These are phyloP conservation scores for Dactylis glomerata DNA, from an alignment of 176 grass and related monocot species.

Conservation along the genomic window DNA sequence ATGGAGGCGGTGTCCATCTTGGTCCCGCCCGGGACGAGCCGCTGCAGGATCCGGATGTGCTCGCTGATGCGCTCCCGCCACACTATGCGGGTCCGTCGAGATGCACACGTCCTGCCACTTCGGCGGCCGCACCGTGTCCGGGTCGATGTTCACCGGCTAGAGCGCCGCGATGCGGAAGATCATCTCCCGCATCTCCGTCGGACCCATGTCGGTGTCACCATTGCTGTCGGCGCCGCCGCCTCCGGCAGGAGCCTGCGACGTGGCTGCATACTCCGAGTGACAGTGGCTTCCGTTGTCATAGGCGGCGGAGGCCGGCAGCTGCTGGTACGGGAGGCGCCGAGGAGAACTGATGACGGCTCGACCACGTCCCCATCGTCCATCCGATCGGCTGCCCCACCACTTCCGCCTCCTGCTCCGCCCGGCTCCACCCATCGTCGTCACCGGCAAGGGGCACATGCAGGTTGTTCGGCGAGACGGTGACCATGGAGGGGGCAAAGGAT, in stretches of 20 bases:
- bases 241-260: neutral
- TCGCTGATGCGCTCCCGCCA: slow-evolving; percentile 97
- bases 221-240: neutral
- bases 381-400: too few relatives aligned
- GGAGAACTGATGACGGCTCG: too few relatives aligned
- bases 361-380: too few relatives aligned
- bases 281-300: slow-evolving; percentile 13
- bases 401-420: too few relatives aligned
- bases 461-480: too few relatives aligned
- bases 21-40: slow-evolving; percentile 82
- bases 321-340: neutral
- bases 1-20: slow-evolving; percentile 99
- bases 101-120: slow-evolving; percentile 89
- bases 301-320: neutral
- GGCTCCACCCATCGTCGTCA: too few relatives aligned
- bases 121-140: slow-evolving; percentile 68
- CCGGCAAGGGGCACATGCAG: too few relatives aligned
- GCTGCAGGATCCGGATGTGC: slow-evolving; percentile 90
- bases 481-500: too few relatives aligned
- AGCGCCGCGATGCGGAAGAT: slow-evolving; percentile 90
- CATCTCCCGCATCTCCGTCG: slow-evolving; percentile 77
- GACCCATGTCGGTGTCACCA: neutral
- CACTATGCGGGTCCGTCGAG: slow-evolving; percentile 95
- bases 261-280: slow-evolving; percentile 11
- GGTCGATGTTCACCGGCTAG: slow-evolving; percentile 88